These are phyloP conservation scores for Neurospora tetrasperma DNA, from an alignment of 495 filamentous ascomycete species.

Conservation along the genomic window DNA sequence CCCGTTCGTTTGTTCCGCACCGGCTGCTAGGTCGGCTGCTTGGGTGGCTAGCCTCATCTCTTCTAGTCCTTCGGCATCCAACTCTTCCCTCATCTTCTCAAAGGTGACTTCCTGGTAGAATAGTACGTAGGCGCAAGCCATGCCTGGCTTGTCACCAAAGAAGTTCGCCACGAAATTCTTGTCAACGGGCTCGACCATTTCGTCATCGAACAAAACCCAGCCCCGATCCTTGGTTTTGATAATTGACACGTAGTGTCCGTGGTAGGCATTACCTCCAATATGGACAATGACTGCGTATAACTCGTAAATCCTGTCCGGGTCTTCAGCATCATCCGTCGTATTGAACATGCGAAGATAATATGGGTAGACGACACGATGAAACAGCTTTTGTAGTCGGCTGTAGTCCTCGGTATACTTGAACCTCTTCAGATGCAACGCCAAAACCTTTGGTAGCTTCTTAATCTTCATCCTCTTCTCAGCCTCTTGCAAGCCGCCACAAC, in stretches of 20 bases:
- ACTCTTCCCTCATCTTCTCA: constrained; percentile 70
- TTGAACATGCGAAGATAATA: constrained; percentile 96
- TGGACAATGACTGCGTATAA: constrained; percentile 98
- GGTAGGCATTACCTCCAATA: constrained; percentile 95
- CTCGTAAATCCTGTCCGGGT: constrained; percentile 91
- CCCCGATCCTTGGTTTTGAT: constrained; percentile 95
- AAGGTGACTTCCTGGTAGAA: constrained; percentile 97
- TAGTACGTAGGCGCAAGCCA: constrained; percentile 91
- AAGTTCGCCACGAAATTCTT: constrained; percentile 96
- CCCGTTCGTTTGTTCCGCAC: constrained; percentile 31
- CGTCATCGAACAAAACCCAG: constrained; percentile 95
- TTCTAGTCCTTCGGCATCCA: constrained; percentile 71
- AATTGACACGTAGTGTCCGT: constrained; percentile 94
- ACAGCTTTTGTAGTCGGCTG: constrained; percentile 87
- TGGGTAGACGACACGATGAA: constrained; percentile 93
- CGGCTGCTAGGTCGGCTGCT: constrained; percentile 43
- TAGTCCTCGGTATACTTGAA: constrained; percentile 98
- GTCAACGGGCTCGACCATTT: constrained; percentile 96
- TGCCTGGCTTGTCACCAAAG: constrained; percentile 83
- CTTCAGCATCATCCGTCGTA: constrained; percentile 92
- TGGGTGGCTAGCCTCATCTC: constrained; percentile 47
- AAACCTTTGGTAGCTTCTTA: constrained; percentile 81
- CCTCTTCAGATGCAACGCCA: constrained; percentile 86
- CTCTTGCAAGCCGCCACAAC: constrained; percentile 92
- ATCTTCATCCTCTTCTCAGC: constrained; percentile 99